A percentile compares a stretch with the other conserved stretches of the same genome.
Evolutionary conservation across 1,284 basidiomycete species (phyloP).

Genomic region (Melampsora americana): DNA sequence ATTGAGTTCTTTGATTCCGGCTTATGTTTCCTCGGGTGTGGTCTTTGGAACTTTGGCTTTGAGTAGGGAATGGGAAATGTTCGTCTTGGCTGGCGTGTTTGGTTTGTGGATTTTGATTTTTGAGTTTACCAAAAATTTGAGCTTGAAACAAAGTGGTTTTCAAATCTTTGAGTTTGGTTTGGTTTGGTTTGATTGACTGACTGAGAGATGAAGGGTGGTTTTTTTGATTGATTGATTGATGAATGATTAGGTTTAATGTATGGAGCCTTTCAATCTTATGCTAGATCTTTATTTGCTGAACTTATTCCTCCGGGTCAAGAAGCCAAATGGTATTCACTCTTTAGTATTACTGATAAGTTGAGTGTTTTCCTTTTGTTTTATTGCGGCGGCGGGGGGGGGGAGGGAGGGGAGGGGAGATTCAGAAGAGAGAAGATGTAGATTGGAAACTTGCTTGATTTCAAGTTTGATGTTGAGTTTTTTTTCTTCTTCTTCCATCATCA

Average conservation of each 20-base stretch:
- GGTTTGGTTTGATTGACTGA: no score
- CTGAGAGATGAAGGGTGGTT: no score
- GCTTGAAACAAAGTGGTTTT: no score
- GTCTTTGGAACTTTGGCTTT: constrained; percentile 64
- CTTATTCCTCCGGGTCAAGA: constrained; percentile 73
- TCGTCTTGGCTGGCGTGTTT: constrained; percentile 73
- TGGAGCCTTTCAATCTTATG: constrained; percentile 75
- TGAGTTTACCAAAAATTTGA: no score
- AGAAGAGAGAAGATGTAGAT: no score
- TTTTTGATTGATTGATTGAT: no score
- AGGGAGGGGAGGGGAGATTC: no score
- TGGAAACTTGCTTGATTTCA: neutral
- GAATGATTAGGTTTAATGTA: constrained; percentile 64
- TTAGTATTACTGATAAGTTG: constrained; percentile 82
- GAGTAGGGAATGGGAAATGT: constrained; percentile 77
- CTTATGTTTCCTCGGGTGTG: constrained; percentile 78
- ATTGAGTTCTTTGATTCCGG: constrained; percentile 66
- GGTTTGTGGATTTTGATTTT: constrained; percentile 59
- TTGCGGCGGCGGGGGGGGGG: no score
- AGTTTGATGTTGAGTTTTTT: neutral
- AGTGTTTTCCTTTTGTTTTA: neutral
- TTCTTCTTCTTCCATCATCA: no score
- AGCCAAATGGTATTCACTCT: constrained; percentile 73
- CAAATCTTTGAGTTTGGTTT: no score
- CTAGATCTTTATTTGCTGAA: constrained; percentile 72